Conservation (phyloP, 176 grass and related monocot genomes). For the Musa itinerans region DNA sequence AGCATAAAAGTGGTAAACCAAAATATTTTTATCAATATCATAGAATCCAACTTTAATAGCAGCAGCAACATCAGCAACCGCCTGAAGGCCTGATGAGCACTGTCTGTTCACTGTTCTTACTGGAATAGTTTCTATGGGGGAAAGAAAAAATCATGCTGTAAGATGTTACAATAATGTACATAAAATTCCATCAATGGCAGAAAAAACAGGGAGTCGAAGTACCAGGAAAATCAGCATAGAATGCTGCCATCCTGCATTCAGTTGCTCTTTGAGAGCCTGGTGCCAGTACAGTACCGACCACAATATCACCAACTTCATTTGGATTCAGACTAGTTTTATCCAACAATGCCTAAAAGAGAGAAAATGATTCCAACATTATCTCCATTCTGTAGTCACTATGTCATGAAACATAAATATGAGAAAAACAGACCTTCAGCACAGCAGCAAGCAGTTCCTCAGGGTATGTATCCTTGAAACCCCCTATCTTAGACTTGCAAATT, state of each 20-base stretch:
- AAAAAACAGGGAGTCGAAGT: conserved; percentile 1
- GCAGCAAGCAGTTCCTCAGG: conserved; percentile 77
- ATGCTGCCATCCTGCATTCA: conserved; percentile 40
- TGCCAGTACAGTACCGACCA: conserved; percentile 77
- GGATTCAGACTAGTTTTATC: conserved; percentile 82
- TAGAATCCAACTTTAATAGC: conserved; percentile 95
- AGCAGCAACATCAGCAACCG: conserved; percentile 76
- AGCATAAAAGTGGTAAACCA: background rate
- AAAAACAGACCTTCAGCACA: no score
- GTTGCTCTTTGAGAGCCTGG: conserved; percentile 21
- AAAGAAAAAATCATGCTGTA: no score
- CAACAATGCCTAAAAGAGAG: conserved; percentile 47
- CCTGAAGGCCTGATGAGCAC: conserved; percentile 91
- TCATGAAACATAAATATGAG: background rate
- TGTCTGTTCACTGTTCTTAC: conserved; percentile 92
- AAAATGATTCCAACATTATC: background rate
- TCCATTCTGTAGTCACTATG: background rate
- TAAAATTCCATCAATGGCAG: background rate
- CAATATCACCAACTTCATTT: conserved; percentile 69
- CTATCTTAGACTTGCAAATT: conserved; percentile 85
- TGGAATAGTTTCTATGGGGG: conserved; percentile 60
- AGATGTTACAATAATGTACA: no score
- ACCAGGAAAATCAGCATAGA: conserved; percentile 94
- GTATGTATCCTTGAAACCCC: conserved; percentile 88
- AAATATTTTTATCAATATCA: conserved; percentile 53